Conservation (phyloP, 2,329 filamentous ascomycete genomes). For the Curvularia verruculosa region DNA sequence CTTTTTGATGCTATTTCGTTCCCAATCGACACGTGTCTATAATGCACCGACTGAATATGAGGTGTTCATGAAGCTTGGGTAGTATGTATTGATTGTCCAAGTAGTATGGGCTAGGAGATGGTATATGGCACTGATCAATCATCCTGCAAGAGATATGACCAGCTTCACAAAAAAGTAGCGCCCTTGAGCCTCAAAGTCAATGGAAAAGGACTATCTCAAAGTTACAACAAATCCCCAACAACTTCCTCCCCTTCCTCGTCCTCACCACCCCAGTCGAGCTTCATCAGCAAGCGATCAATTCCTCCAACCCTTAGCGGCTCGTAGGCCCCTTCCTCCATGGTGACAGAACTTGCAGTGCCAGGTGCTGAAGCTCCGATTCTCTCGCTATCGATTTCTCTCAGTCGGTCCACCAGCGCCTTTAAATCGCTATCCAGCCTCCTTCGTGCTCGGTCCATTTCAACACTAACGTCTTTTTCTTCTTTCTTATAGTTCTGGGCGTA, state of each 20-base stretch:
- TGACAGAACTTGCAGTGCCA: conserved; percentile 15
- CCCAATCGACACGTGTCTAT: too few relatives aligned
- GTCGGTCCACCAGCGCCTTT: conserved; percentile 62
- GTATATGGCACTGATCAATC: neutral
- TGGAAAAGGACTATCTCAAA: neutral
- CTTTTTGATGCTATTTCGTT: too few relatives aligned
- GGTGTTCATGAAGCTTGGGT: neutral
- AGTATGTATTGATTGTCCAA: neutral
- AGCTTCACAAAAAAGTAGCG: neutral
- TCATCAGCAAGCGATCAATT: conserved; percentile 87
- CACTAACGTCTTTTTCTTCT: conserved; percentile 73
- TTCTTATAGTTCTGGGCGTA: conserved; percentile 58
- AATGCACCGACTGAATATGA: neutral
- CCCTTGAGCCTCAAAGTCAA: too few relatives aligned
- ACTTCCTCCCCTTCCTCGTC: conserved; percentile 37
- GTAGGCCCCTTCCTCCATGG: conserved; percentile 60
- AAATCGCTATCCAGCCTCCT: conserved; percentile 70
- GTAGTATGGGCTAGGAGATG: neutral
- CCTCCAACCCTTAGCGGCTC: conserved; percentile 76
- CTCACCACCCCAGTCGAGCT: conserved; percentile 70
- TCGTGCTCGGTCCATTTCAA: conserved; percentile 69
- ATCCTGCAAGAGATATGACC: neutral
- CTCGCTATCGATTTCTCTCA: conserved; percentile 66
- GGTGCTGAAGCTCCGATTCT: conserved; percentile 43
- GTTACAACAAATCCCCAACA: conserved; percentile 24